Evolutionary conservation across 306 rosid species (phyloP).

Genomic region (Citrullus amarus): DNA sequence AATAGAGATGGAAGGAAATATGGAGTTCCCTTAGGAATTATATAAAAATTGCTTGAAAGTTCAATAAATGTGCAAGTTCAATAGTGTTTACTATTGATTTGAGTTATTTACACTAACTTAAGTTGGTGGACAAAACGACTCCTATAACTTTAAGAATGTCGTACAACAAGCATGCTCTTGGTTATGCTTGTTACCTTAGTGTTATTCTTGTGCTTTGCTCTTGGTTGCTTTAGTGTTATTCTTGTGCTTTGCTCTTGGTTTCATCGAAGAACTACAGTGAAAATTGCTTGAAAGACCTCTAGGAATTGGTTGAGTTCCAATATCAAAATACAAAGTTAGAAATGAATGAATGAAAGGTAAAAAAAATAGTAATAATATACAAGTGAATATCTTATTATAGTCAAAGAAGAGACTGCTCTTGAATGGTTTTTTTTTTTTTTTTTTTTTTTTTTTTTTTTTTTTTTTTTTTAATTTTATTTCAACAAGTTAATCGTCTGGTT

Average conservation of each 20-base stretch:
- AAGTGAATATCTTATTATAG: background rate
- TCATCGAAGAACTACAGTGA: background rate
- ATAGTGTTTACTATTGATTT: no score
- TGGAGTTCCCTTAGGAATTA: no score
- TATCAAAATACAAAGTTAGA: background rate
- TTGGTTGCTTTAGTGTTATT: background rate
- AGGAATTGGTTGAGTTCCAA: background rate
- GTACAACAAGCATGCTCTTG: background rate
- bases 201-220: background rate
- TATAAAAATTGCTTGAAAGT: no score
- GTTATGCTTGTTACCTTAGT: background rate
- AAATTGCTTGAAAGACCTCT: background rate
- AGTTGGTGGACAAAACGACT: no score
- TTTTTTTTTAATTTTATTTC: background rate
- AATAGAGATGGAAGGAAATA: no score
- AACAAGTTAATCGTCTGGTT: slow-evolving; percentile 30
- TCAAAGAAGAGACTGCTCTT: background rate
- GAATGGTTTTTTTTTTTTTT: background rate
- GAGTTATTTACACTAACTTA: no score
- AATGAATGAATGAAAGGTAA: slow-evolving; percentile 1
- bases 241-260: background rate
- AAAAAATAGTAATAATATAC: background rate
- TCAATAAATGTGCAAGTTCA: no score
- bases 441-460: no score
- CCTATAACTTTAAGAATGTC: no score